phyloP scores from a whole-genome alignment of 768 basidiomycete genomes.

The Lactarius vividus region DNA sequence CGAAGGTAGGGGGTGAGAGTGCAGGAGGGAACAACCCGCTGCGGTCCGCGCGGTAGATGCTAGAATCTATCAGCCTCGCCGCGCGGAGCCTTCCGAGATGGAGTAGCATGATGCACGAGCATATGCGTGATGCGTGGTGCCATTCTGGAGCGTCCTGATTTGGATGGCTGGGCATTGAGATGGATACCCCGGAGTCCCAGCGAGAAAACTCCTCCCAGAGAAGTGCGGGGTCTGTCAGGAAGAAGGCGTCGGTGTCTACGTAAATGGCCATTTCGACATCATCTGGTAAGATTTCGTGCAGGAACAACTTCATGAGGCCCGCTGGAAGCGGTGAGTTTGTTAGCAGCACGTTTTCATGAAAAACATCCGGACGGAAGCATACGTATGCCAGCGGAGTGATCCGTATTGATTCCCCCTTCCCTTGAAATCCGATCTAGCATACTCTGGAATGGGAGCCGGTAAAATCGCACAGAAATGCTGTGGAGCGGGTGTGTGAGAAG shows the following conservation, averaged over 20 bases:
- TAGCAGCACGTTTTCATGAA: not conserved
- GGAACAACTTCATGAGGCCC: constrained; percentile 53
- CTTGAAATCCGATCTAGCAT: constrained; percentile 46
- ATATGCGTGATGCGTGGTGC: constrained; percentile 47
- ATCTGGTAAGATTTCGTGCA: constrained; percentile 48
- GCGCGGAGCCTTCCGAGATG: constrained; percentile 44
- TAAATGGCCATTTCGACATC: constrained; percentile 46
- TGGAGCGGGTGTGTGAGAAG: constrained; percentile 41
- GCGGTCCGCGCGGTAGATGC: constrained; percentile 36
- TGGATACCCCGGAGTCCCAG: constrained; percentile 37
- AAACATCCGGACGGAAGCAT: constrained; percentile 30
- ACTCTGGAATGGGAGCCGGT: constrained; percentile 40
- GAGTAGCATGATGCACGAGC: constrained; percentile 54
- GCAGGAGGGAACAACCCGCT: constrained; percentile 33
- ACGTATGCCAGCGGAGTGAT: constrained; percentile 50
- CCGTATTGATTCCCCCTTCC: constrained; percentile 45
- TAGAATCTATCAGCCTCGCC: constrained; percentile 48
- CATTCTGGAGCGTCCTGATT: constrained; percentile 42
- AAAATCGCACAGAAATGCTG: constrained; percentile 42
- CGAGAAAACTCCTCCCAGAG: constrained; percentile 44
- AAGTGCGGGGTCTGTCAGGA: constrained; percentile 46
- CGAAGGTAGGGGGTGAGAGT: constrained; percentile 43
- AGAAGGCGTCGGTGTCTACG: constrained; percentile 52
- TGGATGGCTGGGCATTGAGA: constrained; percentile 46
- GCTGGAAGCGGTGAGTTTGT: constrained; percentile 32